These are phyloP conservation scores for Citrullus colocynthis DNA, from an alignment of 306 rosid genomes.

Conservation along the genomic window DNA sequence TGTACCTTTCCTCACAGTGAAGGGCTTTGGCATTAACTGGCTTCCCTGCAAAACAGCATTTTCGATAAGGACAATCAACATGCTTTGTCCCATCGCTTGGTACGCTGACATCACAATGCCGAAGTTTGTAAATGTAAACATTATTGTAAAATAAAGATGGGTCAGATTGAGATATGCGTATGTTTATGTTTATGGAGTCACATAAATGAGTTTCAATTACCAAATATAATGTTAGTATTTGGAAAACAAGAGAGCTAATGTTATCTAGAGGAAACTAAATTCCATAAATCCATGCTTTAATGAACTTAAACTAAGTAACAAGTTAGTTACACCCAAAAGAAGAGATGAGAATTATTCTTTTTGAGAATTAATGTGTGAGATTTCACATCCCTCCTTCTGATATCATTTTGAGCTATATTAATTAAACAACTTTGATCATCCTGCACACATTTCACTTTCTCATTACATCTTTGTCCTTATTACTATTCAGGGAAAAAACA, in stretches of 20 bases:
- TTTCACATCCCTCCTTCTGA: not conserved
- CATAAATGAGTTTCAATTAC: not conserved
- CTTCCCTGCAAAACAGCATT: not conserved
- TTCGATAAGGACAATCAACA: not conserved
- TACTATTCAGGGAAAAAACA: slow-evolving; percentile 1
- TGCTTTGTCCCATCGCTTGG: not conserved
- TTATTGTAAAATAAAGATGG: not conserved
- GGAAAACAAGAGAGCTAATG: not conserved
- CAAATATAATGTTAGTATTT: not conserved
- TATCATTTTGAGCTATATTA: not conserved
- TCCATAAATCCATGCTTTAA: not conserved
- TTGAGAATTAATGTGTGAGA: not conserved
- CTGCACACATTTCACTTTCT: not conserved
- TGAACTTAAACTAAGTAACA: no score
- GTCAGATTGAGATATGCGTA: not conserved
- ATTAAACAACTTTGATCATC: no score
- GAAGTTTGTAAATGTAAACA: not conserved
- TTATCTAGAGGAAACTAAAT: not conserved
- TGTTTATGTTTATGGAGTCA: not conserved
- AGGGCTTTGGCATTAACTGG: not conserved
- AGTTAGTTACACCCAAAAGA: no score
- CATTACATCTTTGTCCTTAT: not conserved
- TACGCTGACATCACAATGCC: not conserved
- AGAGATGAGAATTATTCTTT: no score
- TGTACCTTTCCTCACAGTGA: not conserved